These are phyloP conservation scores for Trebouxia gelatinosa DNA, from an alignment of 163 green algal species.

Conservation along the genomic window DNA sequence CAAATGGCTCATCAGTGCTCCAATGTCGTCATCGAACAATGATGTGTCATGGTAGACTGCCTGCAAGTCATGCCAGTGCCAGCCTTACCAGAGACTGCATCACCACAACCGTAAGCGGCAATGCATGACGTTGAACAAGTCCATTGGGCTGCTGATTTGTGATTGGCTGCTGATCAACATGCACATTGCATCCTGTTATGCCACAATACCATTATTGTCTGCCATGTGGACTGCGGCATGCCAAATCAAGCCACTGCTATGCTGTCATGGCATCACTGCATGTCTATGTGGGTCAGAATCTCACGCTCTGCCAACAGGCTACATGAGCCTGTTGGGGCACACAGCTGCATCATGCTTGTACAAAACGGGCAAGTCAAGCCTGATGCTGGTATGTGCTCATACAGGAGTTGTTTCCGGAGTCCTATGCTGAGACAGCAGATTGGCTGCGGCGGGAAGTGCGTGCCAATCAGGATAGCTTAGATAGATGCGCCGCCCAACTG, in stretches of 20 bases:
- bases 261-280: neutral
- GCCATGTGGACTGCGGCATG: neutral
- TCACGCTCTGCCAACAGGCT: neutral
- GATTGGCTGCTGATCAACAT: too few species aligned
- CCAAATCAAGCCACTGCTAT: neutral
- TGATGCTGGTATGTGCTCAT: neutral
- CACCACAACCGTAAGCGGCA: neutral
- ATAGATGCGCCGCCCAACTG: slow-evolving; percentile 47
- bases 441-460: slow-evolving; percentile 60
- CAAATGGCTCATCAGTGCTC: neutral
- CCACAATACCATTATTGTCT: neutral
- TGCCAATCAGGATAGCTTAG: slow-evolving; percentile 53
- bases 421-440: slow-evolving; percentile 59
- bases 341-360: neutral
- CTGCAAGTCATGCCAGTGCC: too few species aligned
- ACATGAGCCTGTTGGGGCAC: neutral
- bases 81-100: too few species aligned
- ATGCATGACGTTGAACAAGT: neutral
- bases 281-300: neutral
- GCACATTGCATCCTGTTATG: too few species aligned
- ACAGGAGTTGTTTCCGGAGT: slow-evolving; percentile 58
- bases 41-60: neutral
- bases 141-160: neutral
- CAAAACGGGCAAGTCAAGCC: neutral
- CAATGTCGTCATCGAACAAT: neutral